These are phyloP conservation scores for Mucor velutinosus DNA, from an alignment of 371 early-diverging fungal genomes.

Conservation along the genomic window DNA sequence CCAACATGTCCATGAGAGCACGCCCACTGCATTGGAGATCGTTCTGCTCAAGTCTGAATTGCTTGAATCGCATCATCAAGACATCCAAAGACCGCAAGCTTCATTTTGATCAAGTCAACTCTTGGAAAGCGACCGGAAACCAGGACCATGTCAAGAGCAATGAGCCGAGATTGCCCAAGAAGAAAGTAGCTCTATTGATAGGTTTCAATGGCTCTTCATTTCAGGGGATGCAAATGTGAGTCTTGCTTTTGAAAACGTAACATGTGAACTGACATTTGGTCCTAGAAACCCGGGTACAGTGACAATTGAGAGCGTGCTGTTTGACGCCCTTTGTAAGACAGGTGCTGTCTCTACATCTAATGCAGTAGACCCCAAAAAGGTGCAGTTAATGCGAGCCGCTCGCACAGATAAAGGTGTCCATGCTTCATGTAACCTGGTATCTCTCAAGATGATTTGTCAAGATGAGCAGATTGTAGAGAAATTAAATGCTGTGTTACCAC, in stretches of 20 bases:
- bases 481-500: constrained; percentile 77
- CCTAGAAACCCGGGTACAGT: constrained; percentile 67
- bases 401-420: constrained; percentile 99
- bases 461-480: constrained; percentile 69
- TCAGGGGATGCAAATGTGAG: constrained; percentile 94
- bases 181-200: constrained; percentile 85
- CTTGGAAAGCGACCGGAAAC: constrained; percentile 17
- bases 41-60: background rate
- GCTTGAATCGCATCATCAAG: constrained; percentile 8
- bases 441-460: constrained; percentile 86
- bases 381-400: constrained; percentile 84
- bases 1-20: background rate
- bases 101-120: constrained; percentile 17
- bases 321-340: constrained; percentile 72
- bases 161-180: constrained; percentile 64
- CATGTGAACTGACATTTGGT: background rate
- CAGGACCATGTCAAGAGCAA: background rate
- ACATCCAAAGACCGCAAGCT: constrained; percentile 24
- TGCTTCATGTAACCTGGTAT: constrained; percentile 95
- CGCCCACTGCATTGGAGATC: background rate
- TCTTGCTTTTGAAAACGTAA: background rate
- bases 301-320: constrained; percentile 84
- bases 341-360: constrained; percentile 81
- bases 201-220: constrained; percentile 96
- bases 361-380: constrained; percentile 76